Conservation (phyloP, 2,329 filamentous ascomycete genomes). For the Fusarium phyllophilum region DNA sequence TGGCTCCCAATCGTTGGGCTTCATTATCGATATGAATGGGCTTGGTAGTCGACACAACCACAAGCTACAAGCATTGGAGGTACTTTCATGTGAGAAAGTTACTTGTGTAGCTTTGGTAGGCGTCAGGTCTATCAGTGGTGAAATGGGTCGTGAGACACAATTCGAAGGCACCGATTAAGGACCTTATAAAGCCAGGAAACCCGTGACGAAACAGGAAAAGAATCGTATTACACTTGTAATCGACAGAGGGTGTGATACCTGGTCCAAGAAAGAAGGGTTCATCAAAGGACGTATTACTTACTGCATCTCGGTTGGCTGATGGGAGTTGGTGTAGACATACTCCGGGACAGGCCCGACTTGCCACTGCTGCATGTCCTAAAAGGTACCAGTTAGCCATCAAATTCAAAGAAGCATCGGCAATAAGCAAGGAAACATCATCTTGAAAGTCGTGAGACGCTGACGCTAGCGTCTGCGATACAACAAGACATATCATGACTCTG, state of each 20-base stretch:
- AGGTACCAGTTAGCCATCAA: conserved; percentile 39
- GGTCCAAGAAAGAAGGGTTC: conserved; percentile 46
- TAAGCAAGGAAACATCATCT: conserved; percentile 20
- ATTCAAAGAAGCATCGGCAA: background rate
- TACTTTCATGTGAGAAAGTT: conserved; percentile 24
- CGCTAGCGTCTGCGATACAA: conserved; percentile 20
- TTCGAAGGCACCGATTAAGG: background rate
- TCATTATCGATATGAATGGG: conserved; percentile 41
- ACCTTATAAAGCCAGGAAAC: conserved; percentile 9
- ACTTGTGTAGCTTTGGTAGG: conserved; percentile 20
- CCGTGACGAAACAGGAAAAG: conserved; percentile 31
- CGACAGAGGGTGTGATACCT: conserved; percentile 21
- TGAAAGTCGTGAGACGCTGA: conserved; percentile 19
- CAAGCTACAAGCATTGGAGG: conserved; percentile 4
- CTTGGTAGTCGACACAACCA: conserved; percentile 28
- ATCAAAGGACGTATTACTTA: conserved; percentile 63
- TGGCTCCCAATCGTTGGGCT: conserved; percentile 39
- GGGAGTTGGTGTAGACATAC: conserved; percentile 66
- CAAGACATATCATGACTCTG: conserved; percentile 26
- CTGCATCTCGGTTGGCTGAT: conserved; percentile 67
- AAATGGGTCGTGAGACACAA: conserved; percentile 22
- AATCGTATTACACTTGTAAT: conserved; percentile 32
- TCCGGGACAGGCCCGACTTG: conserved; percentile 69
- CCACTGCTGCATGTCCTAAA: conserved; percentile 69
- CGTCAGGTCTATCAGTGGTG: conserved; percentile 31